These are phyloP conservation scores for Hypericum androsaemum DNA, from an alignment of 345 rosid species.

Conservation along the genomic window DNA sequence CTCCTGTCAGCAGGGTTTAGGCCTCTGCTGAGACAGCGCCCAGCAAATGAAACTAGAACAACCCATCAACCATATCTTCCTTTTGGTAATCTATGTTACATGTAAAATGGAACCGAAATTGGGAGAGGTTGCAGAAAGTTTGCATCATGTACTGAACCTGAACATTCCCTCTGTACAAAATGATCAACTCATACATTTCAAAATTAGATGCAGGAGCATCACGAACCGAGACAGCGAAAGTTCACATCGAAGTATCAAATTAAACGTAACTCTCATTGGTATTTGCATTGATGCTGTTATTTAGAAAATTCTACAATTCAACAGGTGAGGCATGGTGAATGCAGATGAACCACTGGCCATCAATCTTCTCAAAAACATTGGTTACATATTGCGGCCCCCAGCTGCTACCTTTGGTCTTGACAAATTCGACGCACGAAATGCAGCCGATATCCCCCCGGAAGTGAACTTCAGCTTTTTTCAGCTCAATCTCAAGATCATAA, in stretches of 20 bases:
- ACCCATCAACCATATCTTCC: neutral
- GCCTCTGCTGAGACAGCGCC: neutral
- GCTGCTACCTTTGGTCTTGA: conserved; percentile 77
- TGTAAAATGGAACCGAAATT: too few relatives aligned
- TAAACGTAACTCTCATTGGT: too few relatives aligned
- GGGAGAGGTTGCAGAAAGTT: too few relatives aligned
- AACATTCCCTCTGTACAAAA: too few relatives aligned
- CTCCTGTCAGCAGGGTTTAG: conserved; percentile 79
- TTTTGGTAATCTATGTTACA: too few relatives aligned
- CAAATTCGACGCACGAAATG: conserved; percentile 69
- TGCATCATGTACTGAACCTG: too few relatives aligned
- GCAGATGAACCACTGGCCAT: conserved; percentile 68
- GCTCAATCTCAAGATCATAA: conserved; percentile 63
- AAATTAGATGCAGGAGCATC: too few relatives aligned
- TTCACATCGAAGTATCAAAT: too few relatives aligned
- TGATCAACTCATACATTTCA: too few relatives aligned
- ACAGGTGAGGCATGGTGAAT: conserved; percentile 88
- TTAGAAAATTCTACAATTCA: conserved; percentile 38
- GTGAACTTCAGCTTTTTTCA: conserved; percentile 57
- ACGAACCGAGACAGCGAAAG: too few relatives aligned
- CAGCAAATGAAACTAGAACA: neutral
- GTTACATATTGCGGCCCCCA: conserved; percentile 96
- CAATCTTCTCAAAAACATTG: conserved; percentile 72
- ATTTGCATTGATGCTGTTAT: too few relatives aligned
- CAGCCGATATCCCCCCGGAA: conserved; percentile 74